phyloP scores from a whole-genome alignment of 768 basidiomycete genomes.

The Mycena maculata region DNA sequence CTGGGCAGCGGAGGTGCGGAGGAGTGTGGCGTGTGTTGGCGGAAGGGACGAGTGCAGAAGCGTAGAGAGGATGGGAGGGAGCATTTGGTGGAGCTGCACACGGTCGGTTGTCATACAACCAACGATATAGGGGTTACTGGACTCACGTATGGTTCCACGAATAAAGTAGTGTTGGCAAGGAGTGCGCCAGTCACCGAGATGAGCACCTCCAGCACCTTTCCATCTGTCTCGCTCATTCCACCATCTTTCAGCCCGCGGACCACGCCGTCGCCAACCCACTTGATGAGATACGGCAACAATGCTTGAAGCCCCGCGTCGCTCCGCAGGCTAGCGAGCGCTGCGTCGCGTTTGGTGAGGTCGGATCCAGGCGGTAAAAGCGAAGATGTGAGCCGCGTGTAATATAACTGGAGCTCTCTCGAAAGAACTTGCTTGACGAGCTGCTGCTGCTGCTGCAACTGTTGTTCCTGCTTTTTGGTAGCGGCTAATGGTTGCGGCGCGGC shows the following conservation, averaged over 20 bases:
- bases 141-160: slow-evolving; percentile 96
- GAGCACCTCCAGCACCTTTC: slow-evolving; percentile 80
- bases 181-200: slow-evolving; percentile 88
- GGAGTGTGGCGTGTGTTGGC: slow-evolving; percentile 70
- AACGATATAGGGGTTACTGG: background rate
- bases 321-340: slow-evolving; percentile 90
- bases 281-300: slow-evolving; percentile 91
- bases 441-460: slow-evolving; percentile 69
- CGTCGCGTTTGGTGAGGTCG: slow-evolving; percentile 81
- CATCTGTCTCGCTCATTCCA: slow-evolving; percentile 70
- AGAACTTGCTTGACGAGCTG: slow-evolving; percentile 92
- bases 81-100: slow-evolving; percentile 90
- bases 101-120: slow-evolving; percentile 1
- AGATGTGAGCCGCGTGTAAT: slow-evolving; percentile 91
- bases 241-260: slow-evolving; percentile 70
- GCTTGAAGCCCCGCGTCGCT: slow-evolving; percentile 93
- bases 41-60: slow-evolving; percentile 91
- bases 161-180: slow-evolving; percentile 87
- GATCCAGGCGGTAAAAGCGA: slow-evolving; percentile 79
- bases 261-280: slow-evolving; percentile 94
- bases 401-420: slow-evolving; percentile 93
- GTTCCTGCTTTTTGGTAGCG: slow-evolving; percentile 46
- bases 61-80: slow-evolving; percentile 92
- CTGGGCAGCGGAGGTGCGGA: slow-evolving; percentile 86
- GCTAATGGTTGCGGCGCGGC: slow-evolving; percentile 39